A percentile compares a stretch with the other conserved stretches of the same genome.
These are phyloP conservation scores for Leucocoprinus birnbaumii DNA, from an alignment of 768 basidiomycete genomes.

Conservation along the genomic window DNA sequence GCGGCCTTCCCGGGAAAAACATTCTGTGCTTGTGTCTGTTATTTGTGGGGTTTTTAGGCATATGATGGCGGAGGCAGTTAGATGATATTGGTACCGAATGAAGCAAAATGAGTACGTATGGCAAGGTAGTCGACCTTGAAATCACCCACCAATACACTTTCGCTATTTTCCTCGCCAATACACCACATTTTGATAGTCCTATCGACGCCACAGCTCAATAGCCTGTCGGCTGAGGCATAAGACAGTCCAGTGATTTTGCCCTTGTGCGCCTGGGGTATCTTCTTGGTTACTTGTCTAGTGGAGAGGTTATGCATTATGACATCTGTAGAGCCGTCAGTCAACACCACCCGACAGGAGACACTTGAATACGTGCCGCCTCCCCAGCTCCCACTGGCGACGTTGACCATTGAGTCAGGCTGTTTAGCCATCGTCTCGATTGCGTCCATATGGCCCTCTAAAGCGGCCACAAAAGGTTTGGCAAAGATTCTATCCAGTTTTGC, in stretches of 20 bases:
- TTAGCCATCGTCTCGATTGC: conserved; percentile 85
- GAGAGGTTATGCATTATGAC: conserved; percentile 84
- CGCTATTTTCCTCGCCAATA: conserved; percentile 25
- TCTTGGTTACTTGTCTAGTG: conserved; percentile 47
- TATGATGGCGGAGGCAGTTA: too few species aligned
- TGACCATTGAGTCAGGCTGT: conserved; percentile 68
- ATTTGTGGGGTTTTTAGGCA: too few species aligned
- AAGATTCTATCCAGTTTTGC: conserved; percentile 97
- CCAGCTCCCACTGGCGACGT: conserved; percentile 90
- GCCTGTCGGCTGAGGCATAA: conserved; percentile 52
- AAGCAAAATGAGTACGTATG: conserved; percentile 14
- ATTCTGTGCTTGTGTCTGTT: conserved; percentile 52
- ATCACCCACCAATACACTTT: conserved; percentile 19
- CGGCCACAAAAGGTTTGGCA: conserved; percentile 92
- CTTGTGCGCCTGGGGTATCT: conserved; percentile 72
- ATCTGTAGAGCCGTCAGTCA: conserved; percentile 39
- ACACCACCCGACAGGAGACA: background rate
- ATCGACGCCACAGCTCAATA: conserved; percentile 83
- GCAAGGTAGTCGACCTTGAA: too few species aligned
- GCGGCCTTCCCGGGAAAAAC: conserved; percentile 84
- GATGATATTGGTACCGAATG: too few species aligned
- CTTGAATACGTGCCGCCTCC: conserved; percentile 75
- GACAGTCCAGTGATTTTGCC: conserved; percentile 83
- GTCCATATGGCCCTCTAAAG: conserved; percentile 90
- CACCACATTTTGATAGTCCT: conserved; percentile 83